Conservation (phyloP, 2,329 filamentous ascomycete species). For the Geosmithia morbida region DNA sequence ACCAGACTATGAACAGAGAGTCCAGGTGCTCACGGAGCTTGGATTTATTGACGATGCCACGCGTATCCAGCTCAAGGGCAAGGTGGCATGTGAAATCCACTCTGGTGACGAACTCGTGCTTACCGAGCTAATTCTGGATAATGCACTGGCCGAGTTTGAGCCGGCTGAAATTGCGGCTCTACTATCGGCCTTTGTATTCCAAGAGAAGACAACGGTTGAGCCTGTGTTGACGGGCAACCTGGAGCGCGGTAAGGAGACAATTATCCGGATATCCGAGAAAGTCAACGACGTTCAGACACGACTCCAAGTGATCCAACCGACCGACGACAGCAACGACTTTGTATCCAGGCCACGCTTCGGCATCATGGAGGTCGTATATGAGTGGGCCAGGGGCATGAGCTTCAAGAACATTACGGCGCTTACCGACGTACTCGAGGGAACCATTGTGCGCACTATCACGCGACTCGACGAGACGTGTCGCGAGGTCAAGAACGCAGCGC, state of each 20-base stretch:
- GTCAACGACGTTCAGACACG: slow-evolving; percentile 81
- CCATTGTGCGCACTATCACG: slow-evolving; percentile 90
- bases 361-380: slow-evolving; percentile 93
- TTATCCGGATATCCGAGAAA: slow-evolving; percentile 81
- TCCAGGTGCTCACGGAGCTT: slow-evolving; percentile 81
- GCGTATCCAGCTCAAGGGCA: slow-evolving; percentile 90
- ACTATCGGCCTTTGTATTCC: slow-evolving; percentile 90
- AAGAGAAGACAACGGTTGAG: slow-evolving; percentile 79
- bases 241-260: slow-evolving; percentile 69
- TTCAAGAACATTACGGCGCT: slow-evolving; percentile 96
- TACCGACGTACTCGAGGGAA: slow-evolving; percentile 93
- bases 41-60: slow-evolving; percentile 79
- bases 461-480: slow-evolving; percentile 89
- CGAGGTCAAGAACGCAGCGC: slow-evolving; percentile 92
- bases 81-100: slow-evolving; percentile 96
- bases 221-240: slow-evolving; percentile 73
- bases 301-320: slow-evolving; percentile 81
- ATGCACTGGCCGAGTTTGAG: slow-evolving; percentile 88
- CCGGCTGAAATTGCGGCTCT: slow-evolving; percentile 93
- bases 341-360: slow-evolving; percentile 78
- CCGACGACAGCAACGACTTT: slow-evolving; percentile 88
- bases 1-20: slow-evolving; percentile 91
- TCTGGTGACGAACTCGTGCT: slow-evolving; percentile 92
- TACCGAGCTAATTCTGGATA: slow-evolving; percentile 91
- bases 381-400: slow-evolving; percentile 95